phyloP scores from a whole-genome alignment of 495 filamentous ascomycete genomes.

The Parathielavia hyrcaniae region DNA sequence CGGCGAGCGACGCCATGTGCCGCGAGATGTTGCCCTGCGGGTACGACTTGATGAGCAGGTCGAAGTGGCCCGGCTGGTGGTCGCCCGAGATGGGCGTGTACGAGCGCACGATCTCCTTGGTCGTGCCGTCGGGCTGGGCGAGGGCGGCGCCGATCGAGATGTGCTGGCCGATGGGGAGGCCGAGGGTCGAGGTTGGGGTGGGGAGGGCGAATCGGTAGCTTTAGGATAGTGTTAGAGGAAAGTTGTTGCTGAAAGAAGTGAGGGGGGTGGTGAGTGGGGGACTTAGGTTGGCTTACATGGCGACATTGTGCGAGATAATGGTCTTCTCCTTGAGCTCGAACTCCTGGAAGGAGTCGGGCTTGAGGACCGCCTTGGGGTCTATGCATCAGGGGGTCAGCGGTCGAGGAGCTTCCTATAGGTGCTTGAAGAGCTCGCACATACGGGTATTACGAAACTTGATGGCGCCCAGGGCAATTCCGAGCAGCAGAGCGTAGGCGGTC shows the following conservation, averaged over 20 bases:
- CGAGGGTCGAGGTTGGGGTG: conserved; percentile 69
- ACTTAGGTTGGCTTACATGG: conserved; percentile 70
- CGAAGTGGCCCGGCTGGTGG: conserved; percentile 87
- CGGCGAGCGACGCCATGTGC: conserved; percentile 71
- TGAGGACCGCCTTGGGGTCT: conserved; percentile 77
- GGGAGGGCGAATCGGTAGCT: conserved; percentile 90
- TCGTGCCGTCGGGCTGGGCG: conserved; percentile 53
- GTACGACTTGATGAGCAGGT: conserved; percentile 96
- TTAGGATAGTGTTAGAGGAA: not conserved
- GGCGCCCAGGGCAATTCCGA: conserved; percentile 54
- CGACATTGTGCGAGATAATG: conserved; percentile 91
- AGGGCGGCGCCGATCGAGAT: conserved; percentile 87
- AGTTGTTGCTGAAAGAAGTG: not conserved
- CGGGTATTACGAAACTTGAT: conserved; percentile 58
- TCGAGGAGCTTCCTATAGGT: not conserved
- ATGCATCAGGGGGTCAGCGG: conserved; percentile 17
- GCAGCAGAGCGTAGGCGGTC: conserved; percentile 60
- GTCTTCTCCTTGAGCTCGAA: conserved; percentile 89
- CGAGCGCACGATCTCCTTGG: conserved; percentile 86
- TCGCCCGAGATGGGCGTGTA: conserved; percentile 96
- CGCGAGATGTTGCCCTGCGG: conserved; percentile 92
- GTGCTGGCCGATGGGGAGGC: conserved; percentile 96
- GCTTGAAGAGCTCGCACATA: conserved; percentile 29
- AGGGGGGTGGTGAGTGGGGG: not conserved
- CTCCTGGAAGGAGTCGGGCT: conserved; percentile 78